Evolutionary conservation across 2,329 filamentous ascomycete species (phyloP).

Genomic region (Ceratocystis colombiana): DNA sequence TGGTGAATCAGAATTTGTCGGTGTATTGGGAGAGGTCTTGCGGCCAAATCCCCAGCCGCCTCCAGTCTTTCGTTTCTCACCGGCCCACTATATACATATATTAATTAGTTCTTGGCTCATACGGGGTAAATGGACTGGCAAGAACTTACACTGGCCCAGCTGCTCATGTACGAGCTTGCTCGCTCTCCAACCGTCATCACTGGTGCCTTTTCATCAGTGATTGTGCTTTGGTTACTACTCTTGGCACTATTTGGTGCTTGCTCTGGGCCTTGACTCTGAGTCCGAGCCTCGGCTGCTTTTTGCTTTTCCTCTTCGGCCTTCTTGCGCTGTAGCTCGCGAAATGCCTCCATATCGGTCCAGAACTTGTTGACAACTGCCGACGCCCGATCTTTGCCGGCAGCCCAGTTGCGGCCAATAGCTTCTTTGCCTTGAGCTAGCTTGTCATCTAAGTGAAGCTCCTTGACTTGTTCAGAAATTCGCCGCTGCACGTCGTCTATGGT

Average conservation of each 20-base stretch:
- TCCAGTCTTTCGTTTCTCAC: conserved; percentile 60
- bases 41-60: conserved; percentile 38
- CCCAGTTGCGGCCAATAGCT: conserved; percentile 77
- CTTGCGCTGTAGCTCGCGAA: conserved; percentile 39
- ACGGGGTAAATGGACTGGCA: neutral
- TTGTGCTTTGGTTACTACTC: conserved; percentile 22
- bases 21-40: conserved; percentile 31
- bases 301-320: conserved; percentile 35
- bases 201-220: conserved; percentile 4
- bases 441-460: conserved; percentile 88
- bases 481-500: conserved; percentile 92
- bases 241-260: conserved; percentile 11
- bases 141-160: conserved; percentile 45
- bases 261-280: neutral
- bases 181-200: conserved; percentile 31
- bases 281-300: conserved; percentile 18
- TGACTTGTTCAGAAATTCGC: conserved; percentile 79
- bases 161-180: conserved; percentile 55
- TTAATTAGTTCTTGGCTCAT: neutral
- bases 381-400: conserved; percentile 78
- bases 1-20: conserved; percentile 31
- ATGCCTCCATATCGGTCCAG: conserved; percentile 75
- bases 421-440: conserved; percentile 74
- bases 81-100: conserved; percentile 43
- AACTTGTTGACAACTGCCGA: conserved; percentile 77